Evolutionary conservation across 768 basidiomycete genomes (phyloP).

Genomic region (Trametes villosa): DNA sequence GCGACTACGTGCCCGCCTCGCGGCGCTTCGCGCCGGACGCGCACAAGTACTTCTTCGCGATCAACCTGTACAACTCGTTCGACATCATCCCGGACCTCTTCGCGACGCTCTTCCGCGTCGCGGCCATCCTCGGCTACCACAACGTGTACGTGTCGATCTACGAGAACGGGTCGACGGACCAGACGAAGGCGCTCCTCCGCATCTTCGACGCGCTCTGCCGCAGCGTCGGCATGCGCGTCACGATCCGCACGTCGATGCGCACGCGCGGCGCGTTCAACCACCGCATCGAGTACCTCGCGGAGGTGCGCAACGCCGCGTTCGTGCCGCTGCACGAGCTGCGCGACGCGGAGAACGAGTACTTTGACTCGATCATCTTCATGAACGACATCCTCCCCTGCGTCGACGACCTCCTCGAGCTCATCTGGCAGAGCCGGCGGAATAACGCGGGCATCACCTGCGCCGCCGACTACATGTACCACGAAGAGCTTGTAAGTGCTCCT

Average conservation of each 20-base stretch:
- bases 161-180: slow-evolving; percentile 99
- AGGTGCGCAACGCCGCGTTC: slow-evolving; percentile 98
- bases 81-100: slow-evolving; percentile 98
- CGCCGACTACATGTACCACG: slow-evolving; percentile 99
- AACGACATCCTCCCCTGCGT: slow-evolving; percentile 99
- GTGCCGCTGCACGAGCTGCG: slow-evolving; percentile 93
- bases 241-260: slow-evolving; percentile 90
- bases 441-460: slow-evolving; percentile 99
- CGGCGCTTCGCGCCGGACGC: slow-evolving; percentile 50
- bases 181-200: slow-evolving; percentile 94
- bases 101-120: slow-evolving; percentile 92
- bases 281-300: slow-evolving; percentile 99
- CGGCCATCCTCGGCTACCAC: slow-evolving; percentile 91
- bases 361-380: slow-evolving; percentile 98
- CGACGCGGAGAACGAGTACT: slow-evolving; percentile 90
- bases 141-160: slow-evolving; percentile 99
- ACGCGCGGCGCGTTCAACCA: slow-evolving; percentile 97
- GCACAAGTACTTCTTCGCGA: slow-evolving; percentile 99
- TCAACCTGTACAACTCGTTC: slow-evolving; percentile 99
- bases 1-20: slow-evolving; percentile 39
- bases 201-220: slow-evolving; percentile 94
- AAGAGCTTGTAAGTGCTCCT: slow-evolving; percentile 71
- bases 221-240: slow-evolving; percentile 88
- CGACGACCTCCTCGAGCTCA: slow-evolving; percentile 96
- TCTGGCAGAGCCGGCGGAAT: slow-evolving; percentile 91